These are phyloP conservation scores for Gossypium raimondii DNA, from an alignment of 345 rosid genomes.

Conservation along the genomic window DNA sequence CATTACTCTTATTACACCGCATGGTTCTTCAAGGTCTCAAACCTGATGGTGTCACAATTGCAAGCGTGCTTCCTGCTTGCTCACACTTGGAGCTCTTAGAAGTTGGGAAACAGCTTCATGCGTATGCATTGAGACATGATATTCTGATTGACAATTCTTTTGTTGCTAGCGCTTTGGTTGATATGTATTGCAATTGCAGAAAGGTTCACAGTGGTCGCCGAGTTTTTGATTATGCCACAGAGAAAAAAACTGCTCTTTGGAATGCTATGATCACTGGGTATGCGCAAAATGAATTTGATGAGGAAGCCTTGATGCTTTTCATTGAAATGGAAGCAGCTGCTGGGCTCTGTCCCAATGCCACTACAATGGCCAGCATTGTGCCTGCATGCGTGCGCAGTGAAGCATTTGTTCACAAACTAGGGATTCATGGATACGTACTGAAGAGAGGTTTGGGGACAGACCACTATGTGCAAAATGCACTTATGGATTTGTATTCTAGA, in stretches of 20 bases:
- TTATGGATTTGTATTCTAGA: conserved; percentile 82
- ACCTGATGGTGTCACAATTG: conserved; percentile 71
- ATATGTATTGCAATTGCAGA: conserved; percentile 86
- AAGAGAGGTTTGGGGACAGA: conserved; percentile 62
- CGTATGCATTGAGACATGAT: conserved; percentile 64
- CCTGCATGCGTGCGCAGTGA: conserved; percentile 67
- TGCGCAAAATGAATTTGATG: conserved; percentile 64
- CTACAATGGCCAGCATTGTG: conserved; percentile 73
- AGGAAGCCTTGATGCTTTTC: conserved; percentile 64
- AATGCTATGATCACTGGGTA: conserved; percentile 92
- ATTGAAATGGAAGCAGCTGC: conserved; percentile 59
- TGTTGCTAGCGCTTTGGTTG: conserved; percentile 88
- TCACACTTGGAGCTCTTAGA: conserved; percentile 58
- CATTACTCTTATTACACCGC: conserved; percentile 39
- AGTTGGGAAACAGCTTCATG: conserved; percentile 78
- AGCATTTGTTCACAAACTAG: conserved; percentile 55
- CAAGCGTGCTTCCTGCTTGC: conserved; percentile 89
- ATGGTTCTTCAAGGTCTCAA: conserved; percentile 60
- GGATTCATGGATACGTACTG: conserved; percentile 64
- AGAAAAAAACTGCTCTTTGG: conserved; percentile 60
- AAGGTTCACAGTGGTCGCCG: conserved; percentile 53
- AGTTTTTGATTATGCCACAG: conserved; percentile 50
- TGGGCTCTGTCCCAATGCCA: conserved; percentile 64
- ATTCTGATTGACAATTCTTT: conserved; percentile 62
- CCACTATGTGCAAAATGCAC: conserved; percentile 76